phyloP scores from a whole-genome alignment of 805 yeast genomes.

The Hanseniaspora occidentalis region DNA sequence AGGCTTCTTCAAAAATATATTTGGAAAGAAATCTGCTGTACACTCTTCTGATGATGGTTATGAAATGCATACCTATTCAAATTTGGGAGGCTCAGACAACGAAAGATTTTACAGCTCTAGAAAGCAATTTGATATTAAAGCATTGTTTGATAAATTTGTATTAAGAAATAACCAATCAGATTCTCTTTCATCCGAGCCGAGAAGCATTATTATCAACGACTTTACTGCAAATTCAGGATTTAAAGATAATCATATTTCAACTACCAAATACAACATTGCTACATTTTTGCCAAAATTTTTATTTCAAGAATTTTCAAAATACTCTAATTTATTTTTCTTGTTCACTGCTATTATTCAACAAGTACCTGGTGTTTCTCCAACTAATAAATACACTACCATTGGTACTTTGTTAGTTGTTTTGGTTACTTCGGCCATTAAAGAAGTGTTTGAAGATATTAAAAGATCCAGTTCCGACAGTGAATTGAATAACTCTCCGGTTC shows the following conservation, averaged over 20 bases:
- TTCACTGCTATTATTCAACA: conserved; percentile 92
- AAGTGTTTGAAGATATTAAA: conserved; percentile 79
- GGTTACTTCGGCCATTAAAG: conserved; percentile 85
- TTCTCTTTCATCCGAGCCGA: conserved; percentile 31
- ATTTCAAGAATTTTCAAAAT: conserved; percentile 93
- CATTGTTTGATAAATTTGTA: conserved; percentile 25
- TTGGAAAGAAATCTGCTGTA: conserved; percentile 8
- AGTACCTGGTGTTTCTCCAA: conserved; percentile 93
- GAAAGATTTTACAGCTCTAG: conserved; percentile 22
- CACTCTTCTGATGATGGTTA: conserved; percentile 7
- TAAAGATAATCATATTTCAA: conserved; percentile 77
- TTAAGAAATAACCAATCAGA: conserved; percentile 19
- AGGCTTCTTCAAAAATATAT: conserved; percentile 12
- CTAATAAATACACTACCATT: conserved; percentile 89
- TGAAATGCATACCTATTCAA: conserved; percentile 22
- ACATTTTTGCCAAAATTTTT: conserved; percentile 91
- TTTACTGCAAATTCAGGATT: conserved; percentile 42
- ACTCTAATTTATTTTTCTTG: conserved; percentile 87
- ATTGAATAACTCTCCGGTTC: conserved; percentile 64
- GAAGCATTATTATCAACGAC: conserved; percentile 60
- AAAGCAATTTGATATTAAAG: conserved; percentile 26
- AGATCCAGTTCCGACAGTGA: conserved; percentile 83
- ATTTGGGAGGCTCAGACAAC: conserved; percentile 12
- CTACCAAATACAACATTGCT: conserved; percentile 88
- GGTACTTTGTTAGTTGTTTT: conserved; percentile 81